A percentile compares a stretch with the other conserved stretches of the same genome.
Conservation (phyloP, 1,284 basidiomycete genomes). For the Mrakiaceae sp. region DNA sequence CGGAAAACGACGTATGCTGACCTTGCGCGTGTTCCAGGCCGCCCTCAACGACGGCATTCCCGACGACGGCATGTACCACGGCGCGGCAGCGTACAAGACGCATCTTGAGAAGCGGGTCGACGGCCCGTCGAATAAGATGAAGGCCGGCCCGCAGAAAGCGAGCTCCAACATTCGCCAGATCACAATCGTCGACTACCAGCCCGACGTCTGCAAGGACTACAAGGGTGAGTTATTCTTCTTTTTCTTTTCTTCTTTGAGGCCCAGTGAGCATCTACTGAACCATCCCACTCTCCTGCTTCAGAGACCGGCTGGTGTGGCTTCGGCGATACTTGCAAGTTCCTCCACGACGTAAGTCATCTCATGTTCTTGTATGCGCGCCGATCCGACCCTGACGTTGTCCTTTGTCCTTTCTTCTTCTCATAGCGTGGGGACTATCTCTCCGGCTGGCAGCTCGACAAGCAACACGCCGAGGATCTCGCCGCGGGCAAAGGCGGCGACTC, state of each 20-base stretch:
- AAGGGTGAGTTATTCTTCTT: conserved; percentile 53
- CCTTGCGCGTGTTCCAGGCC: neutral
- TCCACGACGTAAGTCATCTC: conserved; percentile 50
- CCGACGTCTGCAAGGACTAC: conserved; percentile 98
- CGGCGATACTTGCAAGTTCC: conserved; percentile 95
- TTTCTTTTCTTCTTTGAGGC: neutral
- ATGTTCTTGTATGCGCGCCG: conserved; percentile 14
- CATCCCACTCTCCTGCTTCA: conserved; percentile 29
- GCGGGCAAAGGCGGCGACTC: conserved; percentile 38
- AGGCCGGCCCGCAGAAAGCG: conserved; percentile 68
- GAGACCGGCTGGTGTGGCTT: conserved; percentile 99
- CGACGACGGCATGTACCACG: conserved; percentile 81
- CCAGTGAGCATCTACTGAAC: neutral
- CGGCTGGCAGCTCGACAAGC: conserved; percentile 88
- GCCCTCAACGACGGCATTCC: conserved; percentile 32
- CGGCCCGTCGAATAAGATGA: conserved; percentile 73
- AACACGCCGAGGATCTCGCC: conserved; percentile 25
- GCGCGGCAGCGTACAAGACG: conserved; percentile 66
- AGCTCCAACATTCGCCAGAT: conserved; percentile 84
- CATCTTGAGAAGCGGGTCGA: conserved; percentile 64
- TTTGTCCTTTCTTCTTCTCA: conserved; percentile 25
- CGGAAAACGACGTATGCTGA: neutral
- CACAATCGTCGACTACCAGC: conserved; percentile 95
- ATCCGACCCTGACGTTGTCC: conserved; percentile 25
- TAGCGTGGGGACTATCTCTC: conserved; percentile 62